Base-by-base conservation (phyloP, 2,329 filamentous ascomycete genomes). In the Botryotinia convoluta region DNA sequence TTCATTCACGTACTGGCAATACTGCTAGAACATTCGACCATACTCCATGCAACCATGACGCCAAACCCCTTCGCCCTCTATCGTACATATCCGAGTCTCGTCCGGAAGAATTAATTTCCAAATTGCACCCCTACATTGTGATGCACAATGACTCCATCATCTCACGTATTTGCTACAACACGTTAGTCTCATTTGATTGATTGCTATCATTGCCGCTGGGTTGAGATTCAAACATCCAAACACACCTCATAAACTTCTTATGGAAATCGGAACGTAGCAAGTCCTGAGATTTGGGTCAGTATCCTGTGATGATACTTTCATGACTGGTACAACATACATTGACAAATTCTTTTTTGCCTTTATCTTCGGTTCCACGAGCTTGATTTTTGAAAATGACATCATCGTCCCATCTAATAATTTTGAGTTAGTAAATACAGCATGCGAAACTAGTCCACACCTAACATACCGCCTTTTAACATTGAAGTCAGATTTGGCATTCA, bases 321-420 rank as follows among this genome's bases (percentile, higher is more conserved):
- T 71, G 73, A 57, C 42, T 71, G 63, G 45, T 75, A 67, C 42
- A 64, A 85, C 90, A 84, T 82, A 93, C 94, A 81, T 99, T 99
- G 83, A 99, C 95, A 84, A 99, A 99, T 83, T 97, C 95, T 85
- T 95, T 97, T 85, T 92, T 94, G 76, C 92, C 90, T 85, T 92
- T 95, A 76, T 98, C 94, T 81, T 98, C 95, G 0, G 95, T 97
- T 14, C 95, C 96, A 74, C 96, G 89, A 48, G 95, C 96, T 84
- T 99, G 96, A 83, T 99, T 99, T 86, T 97, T 98, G 85, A 99
- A 99, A 4, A 99, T 95, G 20, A 99, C 96, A 81, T 99, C 96
- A 79, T 99, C 96, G 79, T 99, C 96, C 96, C 96, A 99, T 78
- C 95, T 85, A 18, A 32, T 6, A 32, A 57, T 42, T 12, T 69